A percentile compares a stretch with the other conserved stretches of the same genome.
phyloP scores from a whole-genome alignment of 257 asterid genomes.

The Thymus quinquecostatus region DNA sequence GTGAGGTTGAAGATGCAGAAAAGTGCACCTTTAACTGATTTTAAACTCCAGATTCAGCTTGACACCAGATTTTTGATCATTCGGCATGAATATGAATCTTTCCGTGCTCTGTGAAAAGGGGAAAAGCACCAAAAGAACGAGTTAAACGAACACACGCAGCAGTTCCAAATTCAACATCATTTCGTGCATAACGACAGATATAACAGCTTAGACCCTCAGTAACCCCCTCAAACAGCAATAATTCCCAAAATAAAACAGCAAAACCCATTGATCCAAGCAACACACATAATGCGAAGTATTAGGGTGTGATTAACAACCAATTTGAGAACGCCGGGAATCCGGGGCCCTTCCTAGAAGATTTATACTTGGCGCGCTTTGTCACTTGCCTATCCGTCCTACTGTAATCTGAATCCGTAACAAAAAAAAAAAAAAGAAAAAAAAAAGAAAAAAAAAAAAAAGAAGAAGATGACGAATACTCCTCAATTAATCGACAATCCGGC shows the following conservation, averaged over 20 bases:
- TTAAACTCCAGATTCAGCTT: conserved; percentile 86
- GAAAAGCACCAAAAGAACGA: conserved; percentile 17
- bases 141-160: conserved; percentile 2
- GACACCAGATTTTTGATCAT: conserved; percentile 63
- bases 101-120: conserved; percentile 58
- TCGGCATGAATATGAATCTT: conserved; percentile 63
- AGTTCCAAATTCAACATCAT: not conserved
- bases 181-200: not conserved
- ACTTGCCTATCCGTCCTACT: conserved; percentile 74
- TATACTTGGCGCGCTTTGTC: conserved; percentile 76
- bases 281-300: not conserved
- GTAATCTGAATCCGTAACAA: not conserved
- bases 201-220: conserved; percentile 3
- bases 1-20: conserved; percentile 9
- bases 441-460: no score
- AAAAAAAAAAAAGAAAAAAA: not conserved
- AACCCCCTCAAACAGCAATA: not conserved
- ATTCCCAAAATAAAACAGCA: conserved; percentile 6
- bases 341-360: conserved; percentile 66
- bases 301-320: conserved; percentile 54
- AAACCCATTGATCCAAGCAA: conserved; percentile 18
- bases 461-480: no score
- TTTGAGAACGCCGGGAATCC: conserved; percentile 77
- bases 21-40: conserved; percentile 64
- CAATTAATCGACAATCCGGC: conserved; percentile 19